A percentile compares a stretch with the other conserved stretches of the same genome.
Evolutionary conservation across 768 basidiomycete genomes (phyloP).

Genomic region (Leccinum fibrillosum): DNA sequence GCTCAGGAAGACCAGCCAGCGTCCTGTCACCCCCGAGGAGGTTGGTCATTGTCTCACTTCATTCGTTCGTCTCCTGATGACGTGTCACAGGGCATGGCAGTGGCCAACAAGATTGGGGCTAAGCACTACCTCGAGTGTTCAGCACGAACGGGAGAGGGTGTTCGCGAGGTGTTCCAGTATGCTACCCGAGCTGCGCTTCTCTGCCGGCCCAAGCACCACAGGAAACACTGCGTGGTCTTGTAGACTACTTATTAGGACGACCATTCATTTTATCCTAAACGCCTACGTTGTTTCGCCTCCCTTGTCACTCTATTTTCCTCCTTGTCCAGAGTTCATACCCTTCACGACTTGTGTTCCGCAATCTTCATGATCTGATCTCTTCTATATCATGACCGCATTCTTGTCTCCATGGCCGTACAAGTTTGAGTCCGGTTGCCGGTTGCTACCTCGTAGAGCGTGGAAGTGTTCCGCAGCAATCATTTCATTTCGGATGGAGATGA

Average conservation of each 20-base stretch:
- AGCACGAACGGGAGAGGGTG: slow-evolving; percentile 93
- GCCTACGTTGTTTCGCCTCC: slow-evolving; percentile 18
- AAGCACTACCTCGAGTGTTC: slow-evolving; percentile 98
- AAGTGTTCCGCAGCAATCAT: slow-evolving; percentile 12
- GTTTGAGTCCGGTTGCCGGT: slow-evolving; percentile 11
- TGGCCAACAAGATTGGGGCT: slow-evolving; percentile 95
- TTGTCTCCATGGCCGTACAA: not conserved
- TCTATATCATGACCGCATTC: slow-evolving; percentile 15
- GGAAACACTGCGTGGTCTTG: slow-evolving; percentile 47
- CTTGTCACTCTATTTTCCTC: slow-evolving; percentile 15
- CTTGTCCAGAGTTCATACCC: slow-evolving; percentile 33
- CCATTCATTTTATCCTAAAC: slow-evolving; percentile 18
- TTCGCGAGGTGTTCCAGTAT: slow-evolving; percentile 97
- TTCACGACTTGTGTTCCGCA: slow-evolving; percentile 37
- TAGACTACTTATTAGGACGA: slow-evolving; percentile 33
- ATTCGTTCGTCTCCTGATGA: not conserved
- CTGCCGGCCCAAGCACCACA: slow-evolving; percentile 44
- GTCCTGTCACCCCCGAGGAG: slow-evolving; percentile 93
- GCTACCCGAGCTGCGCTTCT: slow-evolving; percentile 92
- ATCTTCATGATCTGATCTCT: slow-evolving; percentile 37
- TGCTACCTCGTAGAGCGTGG: slow-evolving; percentile 13
- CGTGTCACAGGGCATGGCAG: slow-evolving; percentile 75
- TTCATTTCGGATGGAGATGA: not conserved
- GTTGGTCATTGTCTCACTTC: slow-evolving; percentile 36
- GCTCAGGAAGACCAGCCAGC: slow-evolving; percentile 89